Conservation (phyloP, 768 basidiomycete genomes). For the Lactarius deliciosus region DNA sequence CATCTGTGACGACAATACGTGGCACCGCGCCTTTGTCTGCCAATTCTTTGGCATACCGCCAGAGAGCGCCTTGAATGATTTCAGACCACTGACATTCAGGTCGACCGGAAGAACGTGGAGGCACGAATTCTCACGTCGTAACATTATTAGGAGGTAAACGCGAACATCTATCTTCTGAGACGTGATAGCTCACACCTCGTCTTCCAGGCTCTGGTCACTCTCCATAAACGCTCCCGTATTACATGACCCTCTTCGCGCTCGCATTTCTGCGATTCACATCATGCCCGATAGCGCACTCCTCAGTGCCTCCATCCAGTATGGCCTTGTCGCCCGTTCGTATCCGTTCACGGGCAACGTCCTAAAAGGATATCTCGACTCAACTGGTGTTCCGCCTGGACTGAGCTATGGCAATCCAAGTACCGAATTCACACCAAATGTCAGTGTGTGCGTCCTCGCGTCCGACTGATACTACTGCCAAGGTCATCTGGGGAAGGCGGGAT, state of each 20-base stretch:
- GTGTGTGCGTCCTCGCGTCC: slow-evolving; percentile 55
- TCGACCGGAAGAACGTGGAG: slow-evolving; percentile 63
- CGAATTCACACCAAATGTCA: slow-evolving; percentile 69
- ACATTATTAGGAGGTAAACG: slow-evolving; percentile 57
- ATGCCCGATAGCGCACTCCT: slow-evolving; percentile 58
- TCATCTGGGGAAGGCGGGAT: slow-evolving; percentile 71
- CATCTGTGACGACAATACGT: slow-evolving; percentile 76
- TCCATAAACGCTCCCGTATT: slow-evolving; percentile 59
- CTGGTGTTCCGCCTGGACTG: slow-evolving; percentile 54
- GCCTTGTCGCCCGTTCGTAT: slow-evolving; percentile 69
- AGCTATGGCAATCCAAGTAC: slow-evolving; percentile 74
- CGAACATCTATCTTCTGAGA: slow-evolving; percentile 35
- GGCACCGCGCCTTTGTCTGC: slow-evolving; percentile 70
- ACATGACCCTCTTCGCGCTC: slow-evolving; percentile 61
- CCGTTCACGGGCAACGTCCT: slow-evolving; percentile 69
- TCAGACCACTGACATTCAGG: slow-evolving; percentile 51
- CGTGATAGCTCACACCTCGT: slow-evolving; percentile 11
- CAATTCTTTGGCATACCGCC: slow-evolving; percentile 68
- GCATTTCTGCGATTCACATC: slow-evolving; percentile 58
- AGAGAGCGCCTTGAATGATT: slow-evolving; percentile 51
- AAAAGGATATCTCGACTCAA: slow-evolving; percentile 66
- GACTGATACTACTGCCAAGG: slow-evolving; percentile 63
- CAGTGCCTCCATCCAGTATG: slow-evolving; percentile 62
- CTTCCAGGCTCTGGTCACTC: slow-evolving; percentile 63
- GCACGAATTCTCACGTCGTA: slow-evolving; percentile 62